These are phyloP conservation scores for Chaetomium tenue DNA, from an alignment of 495 filamentous ascomycete species.

Conservation along the genomic window DNA sequence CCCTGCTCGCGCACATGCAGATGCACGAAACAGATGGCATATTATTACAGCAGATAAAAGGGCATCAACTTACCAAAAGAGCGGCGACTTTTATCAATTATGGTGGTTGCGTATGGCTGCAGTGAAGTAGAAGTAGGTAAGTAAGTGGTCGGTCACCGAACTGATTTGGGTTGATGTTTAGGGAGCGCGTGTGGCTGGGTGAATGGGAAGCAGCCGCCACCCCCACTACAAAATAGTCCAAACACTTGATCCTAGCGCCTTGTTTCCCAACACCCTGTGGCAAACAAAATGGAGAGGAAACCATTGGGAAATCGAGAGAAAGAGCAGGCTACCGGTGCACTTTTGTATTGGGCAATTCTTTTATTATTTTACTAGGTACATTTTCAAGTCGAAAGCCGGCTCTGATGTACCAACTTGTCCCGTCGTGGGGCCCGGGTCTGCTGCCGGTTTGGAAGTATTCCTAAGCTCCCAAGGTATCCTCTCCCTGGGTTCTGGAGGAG, in stretches of 20 bases:
- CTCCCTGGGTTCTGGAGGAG: no score
- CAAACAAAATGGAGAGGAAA: background rate
- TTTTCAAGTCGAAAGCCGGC: background rate
- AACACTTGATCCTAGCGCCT: background rate
- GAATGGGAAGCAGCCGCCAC: conserved; percentile 11
- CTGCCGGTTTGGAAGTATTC: no score
- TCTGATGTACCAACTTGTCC: no score
- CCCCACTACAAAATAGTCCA: conserved; percentile 21
- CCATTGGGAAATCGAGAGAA: background rate
- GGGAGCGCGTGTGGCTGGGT: conserved; percentile 16
- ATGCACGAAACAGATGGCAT: background rate
- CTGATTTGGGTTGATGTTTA: conserved; percentile 17
- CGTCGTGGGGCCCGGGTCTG: no score
- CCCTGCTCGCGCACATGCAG: conserved; percentile 2
- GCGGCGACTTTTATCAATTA: no score
- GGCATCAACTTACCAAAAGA: background rate
- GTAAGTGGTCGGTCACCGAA: background rate
- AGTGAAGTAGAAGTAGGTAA: background rate
- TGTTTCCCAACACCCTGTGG: background rate
- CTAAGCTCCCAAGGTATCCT: no score
- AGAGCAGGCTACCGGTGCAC: background rate
- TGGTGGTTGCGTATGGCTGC: background rate
- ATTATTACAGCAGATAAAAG: background rate
- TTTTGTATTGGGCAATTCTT: background rate
- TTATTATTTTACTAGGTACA: no score